phyloP scores from a whole-genome alignment of 108 stramenopile genomes.

The Cyclostephanos tholiformis region DNA sequence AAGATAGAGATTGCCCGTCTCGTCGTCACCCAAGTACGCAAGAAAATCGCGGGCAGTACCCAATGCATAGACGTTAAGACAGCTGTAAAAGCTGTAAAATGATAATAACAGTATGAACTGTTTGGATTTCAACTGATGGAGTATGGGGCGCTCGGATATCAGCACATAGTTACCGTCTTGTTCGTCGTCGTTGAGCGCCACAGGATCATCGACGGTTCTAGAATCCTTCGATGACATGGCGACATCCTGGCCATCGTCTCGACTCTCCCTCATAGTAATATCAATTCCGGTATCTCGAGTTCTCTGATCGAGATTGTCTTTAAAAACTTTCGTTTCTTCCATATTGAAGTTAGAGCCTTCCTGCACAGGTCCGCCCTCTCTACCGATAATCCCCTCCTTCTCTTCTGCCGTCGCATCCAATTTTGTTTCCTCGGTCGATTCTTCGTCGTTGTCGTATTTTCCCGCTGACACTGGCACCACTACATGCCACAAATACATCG shows the following conservation, averaged over 20 bases:
- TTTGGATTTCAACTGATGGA: constrained; percentile 30
- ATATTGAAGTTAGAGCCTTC: not conserved
- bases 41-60: constrained; percentile 48
- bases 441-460: not conserved
- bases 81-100: not conserved
- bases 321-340: not conserved
- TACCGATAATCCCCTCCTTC: not conserved
- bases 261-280: not conserved
- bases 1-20: constrained; percentile 33
- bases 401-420: constrained; percentile 4
- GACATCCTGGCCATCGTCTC: not conserved
- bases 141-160: constrained; percentile 23
- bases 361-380: not conserved
- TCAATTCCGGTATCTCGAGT: not conserved
- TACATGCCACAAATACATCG: constrained; percentile 31
- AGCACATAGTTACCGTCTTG: constrained; percentile 19
- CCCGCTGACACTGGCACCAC: constrained; percentile 1
- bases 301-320: not conserved
- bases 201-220: not conserved
- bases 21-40: constrained; percentile 51
- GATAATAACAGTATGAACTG: constrained; percentile 26
- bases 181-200: not conserved
- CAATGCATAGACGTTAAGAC: constrained; percentile 24
- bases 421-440: not conserved
- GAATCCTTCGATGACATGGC: not conserved